Conservation (phyloP, 768 basidiomycete genomes). For the Mrakia frigida region DNA sequence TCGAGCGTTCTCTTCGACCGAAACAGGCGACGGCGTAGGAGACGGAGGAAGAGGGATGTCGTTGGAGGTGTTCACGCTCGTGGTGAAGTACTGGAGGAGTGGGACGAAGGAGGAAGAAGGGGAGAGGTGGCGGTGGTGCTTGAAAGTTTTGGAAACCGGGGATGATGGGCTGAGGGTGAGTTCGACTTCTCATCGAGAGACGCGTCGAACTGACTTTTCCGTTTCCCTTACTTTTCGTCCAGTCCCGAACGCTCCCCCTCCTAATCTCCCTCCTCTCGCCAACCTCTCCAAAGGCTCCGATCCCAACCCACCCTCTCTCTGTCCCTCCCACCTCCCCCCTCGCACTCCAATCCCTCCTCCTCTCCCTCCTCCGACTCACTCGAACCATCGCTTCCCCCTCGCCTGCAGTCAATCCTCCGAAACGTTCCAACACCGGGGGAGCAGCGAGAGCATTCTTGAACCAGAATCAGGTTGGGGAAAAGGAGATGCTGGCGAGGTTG, state of each 20-base stretch:
- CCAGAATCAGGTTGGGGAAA: too few species aligned
- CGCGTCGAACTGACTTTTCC: neutral
- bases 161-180: conserved; percentile 41
- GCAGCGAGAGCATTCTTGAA: neutral
- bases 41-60: conserved; percentile 46
- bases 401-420: neutral
- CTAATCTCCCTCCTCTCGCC: conserved; percentile 51
- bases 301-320: conserved; percentile 36
- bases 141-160: conserved; percentile 51
- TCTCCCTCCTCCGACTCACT: neutral
- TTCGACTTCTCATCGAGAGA: conserved; percentile 44
- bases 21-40: neutral
- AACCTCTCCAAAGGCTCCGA: conserved; percentile 53
- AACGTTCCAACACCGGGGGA: neutral
- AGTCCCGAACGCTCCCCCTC: conserved; percentile 50
- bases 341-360: neutral
- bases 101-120: conserved; percentile 54
- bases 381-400: neutral
- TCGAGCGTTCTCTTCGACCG: neutral
- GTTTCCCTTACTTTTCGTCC: neutral
- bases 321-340: neutral
- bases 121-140: conserved; percentile 66
- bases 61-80: conserved; percentile 59
- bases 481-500: neutral
- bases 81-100: conserved; percentile 56